Evolutionary conservation across 2,329 filamentous ascomycete species (phyloP).

Genomic region (Apiospora sp.): DNA sequence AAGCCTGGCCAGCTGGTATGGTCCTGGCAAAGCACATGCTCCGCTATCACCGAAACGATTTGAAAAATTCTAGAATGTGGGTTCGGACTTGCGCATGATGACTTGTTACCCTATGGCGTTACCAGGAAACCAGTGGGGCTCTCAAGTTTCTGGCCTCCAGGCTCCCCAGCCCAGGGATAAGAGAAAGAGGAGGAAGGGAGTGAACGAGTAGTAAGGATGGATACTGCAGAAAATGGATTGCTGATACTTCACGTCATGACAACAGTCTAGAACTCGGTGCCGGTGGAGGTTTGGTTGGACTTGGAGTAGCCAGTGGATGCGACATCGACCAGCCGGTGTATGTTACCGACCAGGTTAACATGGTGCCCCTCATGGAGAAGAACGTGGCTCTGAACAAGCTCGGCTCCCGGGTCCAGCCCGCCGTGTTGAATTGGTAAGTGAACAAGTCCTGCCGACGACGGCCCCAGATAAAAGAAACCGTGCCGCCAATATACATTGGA

Average conservation of each 20-base stretch:
- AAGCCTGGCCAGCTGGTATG: conserved; percentile 94
- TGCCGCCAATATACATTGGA: background rate
- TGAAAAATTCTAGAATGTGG: conserved; percentile 77
- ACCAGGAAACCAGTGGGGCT: background rate
- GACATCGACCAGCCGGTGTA: conserved; percentile 65
- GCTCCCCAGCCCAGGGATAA: background rate
- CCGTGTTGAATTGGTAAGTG: conserved; percentile 82
- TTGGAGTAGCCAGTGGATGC: conserved; percentile 67
- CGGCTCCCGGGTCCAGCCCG: conserved; percentile 66
- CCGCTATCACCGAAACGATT: conserved; percentile 69
- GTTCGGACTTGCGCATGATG: conserved; percentile 43
- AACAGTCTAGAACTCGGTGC: conserved; percentile 87
- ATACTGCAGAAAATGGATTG: conserved; percentile 17
- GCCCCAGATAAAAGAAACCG: background rate
- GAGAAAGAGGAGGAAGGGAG: background rate
- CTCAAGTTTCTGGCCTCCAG: background rate
- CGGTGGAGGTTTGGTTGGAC: conserved; percentile 85
- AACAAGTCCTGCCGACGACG: background rate
- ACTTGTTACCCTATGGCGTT: conserved; percentile 9
- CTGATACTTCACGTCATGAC: conserved; percentile 27
- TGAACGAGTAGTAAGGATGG: background rate
- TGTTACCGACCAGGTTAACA: conserved; percentile 87
- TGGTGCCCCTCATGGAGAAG: conserved; percentile 84
- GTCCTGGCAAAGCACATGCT: conserved; percentile 87
- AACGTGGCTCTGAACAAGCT: conserved; percentile 87